Percentiles rank a stretch among this genome's conserved stretches.
phyloP scores from a whole-genome alignment of 352 stramenopile species.

The Globisporangium recalcitrans region DNA sequence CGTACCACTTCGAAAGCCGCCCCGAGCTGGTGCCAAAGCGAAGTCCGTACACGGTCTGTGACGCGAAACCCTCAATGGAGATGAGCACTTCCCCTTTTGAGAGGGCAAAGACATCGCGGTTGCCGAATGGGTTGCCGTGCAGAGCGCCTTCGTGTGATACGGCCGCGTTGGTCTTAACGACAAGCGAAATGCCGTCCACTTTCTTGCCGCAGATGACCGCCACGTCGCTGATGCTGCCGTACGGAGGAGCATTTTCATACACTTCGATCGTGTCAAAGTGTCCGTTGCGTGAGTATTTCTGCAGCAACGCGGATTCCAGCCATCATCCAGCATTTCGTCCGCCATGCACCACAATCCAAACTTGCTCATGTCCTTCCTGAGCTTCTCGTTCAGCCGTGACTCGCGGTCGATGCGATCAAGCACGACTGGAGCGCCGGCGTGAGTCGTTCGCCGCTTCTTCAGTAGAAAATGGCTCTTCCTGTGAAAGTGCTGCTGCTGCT shows the following conservation, averaged over 20 bases:
- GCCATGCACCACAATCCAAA: slow-evolving; percentile 55
- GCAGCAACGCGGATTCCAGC: slow-evolving; percentile 56
- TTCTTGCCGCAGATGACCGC: slow-evolving; percentile 66
- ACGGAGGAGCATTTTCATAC: slow-evolving; percentile 59
- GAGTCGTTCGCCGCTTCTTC: slow-evolving; percentile 25
- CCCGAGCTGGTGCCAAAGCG: slow-evolving; percentile 54
- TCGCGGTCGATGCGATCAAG: slow-evolving; percentile 28
- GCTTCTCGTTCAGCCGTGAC: slow-evolving; percentile 34
- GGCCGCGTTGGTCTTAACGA: slow-evolving; percentile 50
- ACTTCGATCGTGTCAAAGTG: slow-evolving; percentile 64
- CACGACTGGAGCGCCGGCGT: slow-evolving; percentile 27
- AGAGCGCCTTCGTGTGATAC: slow-evolving; percentile 41
- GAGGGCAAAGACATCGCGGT: slow-evolving; percentile 56
- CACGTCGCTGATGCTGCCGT: slow-evolving; percentile 62
- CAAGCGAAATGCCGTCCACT: slow-evolving; percentile 57
- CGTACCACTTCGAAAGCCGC: slow-evolving; percentile 73
- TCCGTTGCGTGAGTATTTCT: slow-evolving; percentile 77
- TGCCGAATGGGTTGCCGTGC: slow-evolving; percentile 67
- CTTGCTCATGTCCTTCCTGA: slow-evolving; percentile 50
- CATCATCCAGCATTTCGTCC: not conserved
- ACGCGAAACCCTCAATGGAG: slow-evolving; percentile 63
- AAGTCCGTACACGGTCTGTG: slow-evolving; percentile 61
- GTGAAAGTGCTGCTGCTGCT: slow-evolving; percentile 16
- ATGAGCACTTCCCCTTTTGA: slow-evolving; percentile 52
- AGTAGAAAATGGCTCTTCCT: slow-evolving; percentile 12